phyloP scores from a whole-genome alignment of 2,329 filamentous ascomycete species.

The Beauveria sp. region DNA sequence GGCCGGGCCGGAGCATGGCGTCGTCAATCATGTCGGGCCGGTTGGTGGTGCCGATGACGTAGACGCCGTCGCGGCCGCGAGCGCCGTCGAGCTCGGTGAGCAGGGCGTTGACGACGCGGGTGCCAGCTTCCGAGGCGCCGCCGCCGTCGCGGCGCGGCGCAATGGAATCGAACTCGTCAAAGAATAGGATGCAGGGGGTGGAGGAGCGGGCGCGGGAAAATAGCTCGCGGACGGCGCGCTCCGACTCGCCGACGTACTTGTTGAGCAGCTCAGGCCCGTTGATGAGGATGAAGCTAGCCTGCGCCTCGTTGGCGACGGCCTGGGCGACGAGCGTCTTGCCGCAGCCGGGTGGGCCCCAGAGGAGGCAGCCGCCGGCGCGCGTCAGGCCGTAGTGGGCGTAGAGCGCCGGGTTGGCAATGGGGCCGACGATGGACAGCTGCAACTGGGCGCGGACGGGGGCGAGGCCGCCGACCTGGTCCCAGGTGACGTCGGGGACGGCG shows the following conservation, averaged over 20 bases:
- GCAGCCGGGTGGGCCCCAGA: constrained; percentile 95
- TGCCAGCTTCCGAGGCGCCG: constrained; percentile 69
- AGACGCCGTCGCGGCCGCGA: constrained; percentile 73
- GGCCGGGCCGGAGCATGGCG: constrained; percentile 86
- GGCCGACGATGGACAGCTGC: constrained; percentile 77
- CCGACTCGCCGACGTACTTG: constrained; percentile 95
- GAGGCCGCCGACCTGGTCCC: constrained; percentile 85
- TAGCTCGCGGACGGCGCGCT: constrained; percentile 84
- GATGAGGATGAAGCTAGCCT: constrained; percentile 96
- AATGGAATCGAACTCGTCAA: constrained; percentile 92
- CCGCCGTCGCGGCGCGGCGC: constrained; percentile 71
- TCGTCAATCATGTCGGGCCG: constrained; percentile 93
- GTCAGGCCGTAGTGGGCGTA: constrained; percentile 73
- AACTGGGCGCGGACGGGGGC: constrained; percentile 73
- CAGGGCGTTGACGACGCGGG: constrained; percentile 88
- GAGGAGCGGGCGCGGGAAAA: constrained; percentile 82
- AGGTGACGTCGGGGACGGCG: constrained; percentile 87
- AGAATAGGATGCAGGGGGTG: constrained; percentile 91
- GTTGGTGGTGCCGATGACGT: constrained; percentile 92
- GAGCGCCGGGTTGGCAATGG: constrained; percentile 73
- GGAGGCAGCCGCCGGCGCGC: constrained; percentile 76
- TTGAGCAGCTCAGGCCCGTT: constrained; percentile 95
- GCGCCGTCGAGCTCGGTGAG: constrained; percentile 91
- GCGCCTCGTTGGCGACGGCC: constrained; percentile 89
- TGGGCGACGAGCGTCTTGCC: constrained; percentile 96